phyloP scores from a whole-genome alignment of 108 stramenopile genomes.

The Nitzschia palea region DNA sequence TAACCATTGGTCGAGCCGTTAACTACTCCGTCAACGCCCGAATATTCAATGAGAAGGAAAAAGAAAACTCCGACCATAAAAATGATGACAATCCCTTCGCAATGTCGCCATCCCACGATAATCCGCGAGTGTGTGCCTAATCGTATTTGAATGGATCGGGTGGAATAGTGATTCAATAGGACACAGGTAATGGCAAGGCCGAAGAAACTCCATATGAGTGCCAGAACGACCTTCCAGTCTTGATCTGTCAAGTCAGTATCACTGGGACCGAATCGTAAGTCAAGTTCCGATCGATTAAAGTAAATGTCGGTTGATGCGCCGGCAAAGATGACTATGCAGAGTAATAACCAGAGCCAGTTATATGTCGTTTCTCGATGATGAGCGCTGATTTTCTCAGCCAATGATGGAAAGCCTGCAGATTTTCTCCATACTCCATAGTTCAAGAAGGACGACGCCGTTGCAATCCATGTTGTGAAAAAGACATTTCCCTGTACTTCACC shows the following conservation, averaged over 20 bases:
- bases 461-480: slow-evolving; percentile 74
- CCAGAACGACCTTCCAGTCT: slow-evolving; percentile 36
- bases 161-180: slow-evolving; percentile 29
- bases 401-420: slow-evolving; percentile 27
- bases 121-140: slow-evolving; percentile 8
- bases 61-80: slow-evolving; percentile 21
- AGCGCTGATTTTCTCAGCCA: slow-evolving; percentile 33
- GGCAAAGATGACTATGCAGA: slow-evolving; percentile 37
- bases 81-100: slow-evolving; percentile 34
- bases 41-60: slow-evolving; percentile 36
- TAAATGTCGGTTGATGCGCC: slow-evolving; percentile 38
- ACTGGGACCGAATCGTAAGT: slow-evolving; percentile 19
- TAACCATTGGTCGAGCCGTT: slow-evolving; percentile 47
- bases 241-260: slow-evolving; percentile 4
- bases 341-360: slow-evolving; percentile 46
- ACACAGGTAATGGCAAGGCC: slow-evolving; percentile 27
- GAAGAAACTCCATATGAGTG: slow-evolving; percentile 36
- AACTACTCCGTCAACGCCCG: slow-evolving; percentile 50
- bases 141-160: slow-evolving; percentile 13
- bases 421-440: slow-evolving; percentile 50
- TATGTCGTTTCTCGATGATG: slow-evolving; percentile 34
- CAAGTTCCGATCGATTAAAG: slow-evolving; percentile 36
- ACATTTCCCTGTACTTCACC: slow-evolving; percentile 71
- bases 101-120: slow-evolving; percentile 38
- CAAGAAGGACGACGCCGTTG: slow-evolving; percentile 28